Percentiles rank a stretch among this genome's conserved stretches.
Conservation (phyloP, 768 basidiomycete genomes). For the Lactifluus subvellereus region DNA sequence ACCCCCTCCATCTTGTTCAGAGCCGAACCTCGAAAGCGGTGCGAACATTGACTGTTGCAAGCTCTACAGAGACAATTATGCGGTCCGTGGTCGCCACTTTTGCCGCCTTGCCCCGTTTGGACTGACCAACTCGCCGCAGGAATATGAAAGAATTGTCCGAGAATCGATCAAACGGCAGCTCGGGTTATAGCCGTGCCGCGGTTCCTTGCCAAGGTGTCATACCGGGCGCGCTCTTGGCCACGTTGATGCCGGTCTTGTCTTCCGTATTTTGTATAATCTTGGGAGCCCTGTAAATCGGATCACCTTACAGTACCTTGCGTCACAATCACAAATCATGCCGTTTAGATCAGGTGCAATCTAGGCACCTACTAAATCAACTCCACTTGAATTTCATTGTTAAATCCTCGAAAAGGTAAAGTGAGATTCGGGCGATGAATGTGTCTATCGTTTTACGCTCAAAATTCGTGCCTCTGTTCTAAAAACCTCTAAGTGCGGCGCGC, state of each 20-base stretch:
- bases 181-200: conserved; percentile 47
- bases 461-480: neutral
- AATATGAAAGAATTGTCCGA: conserved; percentile 85
- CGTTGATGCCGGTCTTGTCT: neutral
- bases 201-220: neutral
- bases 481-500: neutral
- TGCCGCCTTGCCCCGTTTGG: neutral
- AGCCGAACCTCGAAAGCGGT: conserved; percentile 96
- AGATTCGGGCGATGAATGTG: neutral
- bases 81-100: conserved; percentile 33
- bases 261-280: neutral
- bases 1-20: conserved; percentile 34
- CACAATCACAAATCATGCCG: too few species aligned
- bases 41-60: conserved; percentile 98
- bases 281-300: neutral
- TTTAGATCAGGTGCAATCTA: too few species aligned
- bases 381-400: neutral
- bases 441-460: neutral
- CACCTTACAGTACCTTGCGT: too few species aligned
- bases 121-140: conserved; percentile 34
- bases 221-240: neutral
- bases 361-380: neutral
- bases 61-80: conserved; percentile 83
- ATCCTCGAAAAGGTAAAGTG: conserved; percentile 10
- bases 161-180: conserved; percentile 82